A percentile compares a stretch with the other conserved stretches of the same genome.
Evolutionary conservation across 2,329 filamentous ascomycete genomes (phyloP).

Genomic region (Ophioceras dolichostomum): DNA sequence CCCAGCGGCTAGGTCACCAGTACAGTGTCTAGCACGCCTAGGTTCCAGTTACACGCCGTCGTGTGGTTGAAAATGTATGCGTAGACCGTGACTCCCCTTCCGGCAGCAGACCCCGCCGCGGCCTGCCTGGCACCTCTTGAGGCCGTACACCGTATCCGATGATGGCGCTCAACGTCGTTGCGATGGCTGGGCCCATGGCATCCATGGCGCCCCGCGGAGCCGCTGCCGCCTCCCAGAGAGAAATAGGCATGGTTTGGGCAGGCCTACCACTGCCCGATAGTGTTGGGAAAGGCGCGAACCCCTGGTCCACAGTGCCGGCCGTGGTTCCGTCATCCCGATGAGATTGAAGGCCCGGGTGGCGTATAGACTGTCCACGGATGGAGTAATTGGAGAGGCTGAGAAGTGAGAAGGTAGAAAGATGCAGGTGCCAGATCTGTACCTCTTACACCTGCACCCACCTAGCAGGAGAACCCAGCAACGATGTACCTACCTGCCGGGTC

Average conservation of each 20-base stretch:
- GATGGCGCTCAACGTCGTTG: background rate
- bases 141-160: background rate
- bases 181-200: background rate
- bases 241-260: no score
- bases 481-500: no score
- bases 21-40: background rate
- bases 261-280: no score
- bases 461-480: no score
- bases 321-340: background rate
- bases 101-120: background rate
- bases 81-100: background rate
- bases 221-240: no score
- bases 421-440: no score
- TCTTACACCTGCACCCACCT: no score
- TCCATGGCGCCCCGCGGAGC: background rate
- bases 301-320: background rate
- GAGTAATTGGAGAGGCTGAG: no score
- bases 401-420: no score
- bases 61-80: background rate
- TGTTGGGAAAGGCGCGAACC: no score
- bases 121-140: background rate
- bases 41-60: background rate
- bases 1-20: background rate
- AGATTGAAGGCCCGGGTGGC: background rate
- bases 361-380: no score